A percentile compares a stretch with the other conserved stretches of the same genome.
phyloP scores from a whole-genome alignment of 768 basidiomycete genomes.

The Ephemerocybe angulata region DNA sequence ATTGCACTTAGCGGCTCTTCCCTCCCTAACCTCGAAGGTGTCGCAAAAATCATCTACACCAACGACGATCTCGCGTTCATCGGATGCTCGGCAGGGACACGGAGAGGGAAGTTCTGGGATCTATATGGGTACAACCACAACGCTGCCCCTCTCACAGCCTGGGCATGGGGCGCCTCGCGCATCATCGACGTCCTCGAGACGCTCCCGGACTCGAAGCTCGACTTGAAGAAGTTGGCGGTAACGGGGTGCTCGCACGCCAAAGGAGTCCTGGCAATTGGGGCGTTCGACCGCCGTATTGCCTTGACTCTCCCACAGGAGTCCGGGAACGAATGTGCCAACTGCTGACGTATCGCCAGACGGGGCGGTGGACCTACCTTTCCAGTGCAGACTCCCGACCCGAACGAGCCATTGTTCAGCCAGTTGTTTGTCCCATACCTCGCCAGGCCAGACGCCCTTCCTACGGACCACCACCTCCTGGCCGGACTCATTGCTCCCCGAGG shows the following conservation, averaged over 20 bases:
- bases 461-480: constrained; percentile 53
- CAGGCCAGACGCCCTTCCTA: constrained; percentile 41
- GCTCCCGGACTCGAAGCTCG: constrained; percentile 36
- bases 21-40: constrained; percentile 30
- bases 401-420: constrained; percentile 55
- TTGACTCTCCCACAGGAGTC: constrained; percentile 58
- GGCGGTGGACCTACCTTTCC: constrained; percentile 45
- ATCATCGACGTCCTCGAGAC: constrained; percentile 53
- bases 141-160: constrained; percentile 49
- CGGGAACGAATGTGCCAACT: constrained; percentile 50
- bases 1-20: constrained; percentile 44
- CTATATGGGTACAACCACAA: constrained; percentile 45
- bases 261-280: constrained; percentile 52
- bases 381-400: constrained; percentile 39
- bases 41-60: constrained; percentile 43
- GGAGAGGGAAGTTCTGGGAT: constrained; percentile 49
- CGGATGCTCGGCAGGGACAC: constrained; percentile 38
- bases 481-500: constrained; percentile 50
- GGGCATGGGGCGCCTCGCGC: constrained; percentile 54
- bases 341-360: constrained; percentile 45
- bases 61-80: constrained; percentile 48
- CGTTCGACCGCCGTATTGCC: constrained; percentile 50
- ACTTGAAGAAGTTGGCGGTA: constrained; percentile 43
- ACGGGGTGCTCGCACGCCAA: constrained; percentile 57
- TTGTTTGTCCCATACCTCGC: constrained; percentile 42